Evolutionary conservation across 345 rosid genomes (phyloP).

Genomic region (Angophora floribunda): DNA sequence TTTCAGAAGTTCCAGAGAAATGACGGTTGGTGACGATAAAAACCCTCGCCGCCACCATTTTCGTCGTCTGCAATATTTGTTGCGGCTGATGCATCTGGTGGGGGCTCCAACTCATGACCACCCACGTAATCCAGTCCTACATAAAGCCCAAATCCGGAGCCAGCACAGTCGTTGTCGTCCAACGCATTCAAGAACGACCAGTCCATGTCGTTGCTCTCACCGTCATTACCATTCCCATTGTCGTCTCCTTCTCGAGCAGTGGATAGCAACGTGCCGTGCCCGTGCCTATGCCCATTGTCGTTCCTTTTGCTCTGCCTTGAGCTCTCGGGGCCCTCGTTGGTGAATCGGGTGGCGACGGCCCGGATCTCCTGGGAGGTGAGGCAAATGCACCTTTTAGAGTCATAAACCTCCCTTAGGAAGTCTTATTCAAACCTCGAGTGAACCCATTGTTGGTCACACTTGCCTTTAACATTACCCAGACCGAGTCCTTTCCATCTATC

Average conservation of each 20-base stretch:
- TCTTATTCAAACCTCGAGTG: neutral
- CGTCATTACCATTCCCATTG: neutral
- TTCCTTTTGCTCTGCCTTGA: neutral
- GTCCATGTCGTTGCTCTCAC: conserved; percentile 7
- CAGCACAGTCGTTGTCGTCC: conserved; percentile 2
- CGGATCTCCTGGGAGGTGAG: conserved; percentile 45
- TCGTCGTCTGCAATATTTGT: neutral
- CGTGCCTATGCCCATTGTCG: neutral
- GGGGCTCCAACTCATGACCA: neutral
- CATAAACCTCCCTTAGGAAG: neutral
- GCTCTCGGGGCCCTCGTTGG: neutral
- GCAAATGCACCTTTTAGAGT: neutral
- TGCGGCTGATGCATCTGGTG: neutral
- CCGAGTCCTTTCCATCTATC: neutral
- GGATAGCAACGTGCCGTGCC: neutral
- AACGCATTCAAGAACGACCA: conserved; percentile 30
- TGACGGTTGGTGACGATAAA: neutral
- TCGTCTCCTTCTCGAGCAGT: neutral
- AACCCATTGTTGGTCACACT: neutral
- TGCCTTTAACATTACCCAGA: neutral
- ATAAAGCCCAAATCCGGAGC: conserved; percentile 11
- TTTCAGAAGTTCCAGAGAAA: conserved; percentile 38
- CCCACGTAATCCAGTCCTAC: conserved; percentile 1
- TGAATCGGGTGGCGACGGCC: conserved; percentile 40
- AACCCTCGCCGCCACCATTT: neutral